Evolutionary conservation across 148 eudicot species (phyloP).

Genomic region (Fagopyrum tataricum): DNA sequence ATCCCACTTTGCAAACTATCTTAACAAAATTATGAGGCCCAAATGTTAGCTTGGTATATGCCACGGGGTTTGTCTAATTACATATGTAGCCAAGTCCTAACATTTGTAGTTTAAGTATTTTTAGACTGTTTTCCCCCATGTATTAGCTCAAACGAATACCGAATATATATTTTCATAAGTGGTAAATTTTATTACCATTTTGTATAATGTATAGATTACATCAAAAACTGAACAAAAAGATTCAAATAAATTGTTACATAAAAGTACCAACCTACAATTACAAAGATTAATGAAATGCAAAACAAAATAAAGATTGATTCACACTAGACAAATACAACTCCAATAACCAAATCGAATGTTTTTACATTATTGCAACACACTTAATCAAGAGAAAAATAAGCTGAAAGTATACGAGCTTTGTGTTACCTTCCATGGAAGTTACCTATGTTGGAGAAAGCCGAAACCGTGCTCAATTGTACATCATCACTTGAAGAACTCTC

Average conservation of each 20-base stretch:
- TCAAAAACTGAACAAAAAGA: neutral
- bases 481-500: constrained; percentile 17
- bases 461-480: constrained; percentile 24
- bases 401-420: neutral
- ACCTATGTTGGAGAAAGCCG: constrained; percentile 37
- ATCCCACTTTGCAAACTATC: no score
- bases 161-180: no score
- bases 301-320: neutral
- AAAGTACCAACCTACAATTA: constrained; percentile 1
- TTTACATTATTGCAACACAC: neutral
- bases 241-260: neutral
- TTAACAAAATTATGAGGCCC: no score
- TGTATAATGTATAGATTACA: neutral
- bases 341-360: neutral
- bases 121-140: no score
- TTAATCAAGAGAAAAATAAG: neutral
- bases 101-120: no score
- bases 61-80: no score
- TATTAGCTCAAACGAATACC: no score
- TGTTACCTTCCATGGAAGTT: constrained; percentile 46
- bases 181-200: neutral
- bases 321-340: constrained; percentile 11
- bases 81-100: no score
- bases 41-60: no score
- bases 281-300: constrained; percentile 13